Evolutionary conservation across 208 protist genomes (phyloP).

Genomic region (Trypanosoma caninum): DNA sequence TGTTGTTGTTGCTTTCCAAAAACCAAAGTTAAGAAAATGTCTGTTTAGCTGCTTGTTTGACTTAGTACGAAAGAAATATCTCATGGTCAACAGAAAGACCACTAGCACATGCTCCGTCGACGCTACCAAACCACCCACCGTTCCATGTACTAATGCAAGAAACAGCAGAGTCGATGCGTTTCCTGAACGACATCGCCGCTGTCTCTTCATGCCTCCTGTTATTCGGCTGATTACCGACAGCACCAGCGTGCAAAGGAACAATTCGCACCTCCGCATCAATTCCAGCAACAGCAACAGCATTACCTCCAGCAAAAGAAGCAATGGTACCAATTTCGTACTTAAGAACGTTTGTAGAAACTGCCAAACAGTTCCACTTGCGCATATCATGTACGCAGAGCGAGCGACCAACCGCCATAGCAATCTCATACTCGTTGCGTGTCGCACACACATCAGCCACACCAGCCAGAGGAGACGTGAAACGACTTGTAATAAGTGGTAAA

Average conservation of each 20-base stretch:
- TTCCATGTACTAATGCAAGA: slow-evolving; percentile 67
- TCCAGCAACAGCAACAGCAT: slow-evolving; percentile 56
- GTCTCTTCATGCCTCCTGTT: slow-evolving; percentile 14
- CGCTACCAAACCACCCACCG: slow-evolving; percentile 54
- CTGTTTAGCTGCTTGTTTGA: no score
- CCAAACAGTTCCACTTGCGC: slow-evolving; percentile 68
- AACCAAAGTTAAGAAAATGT: background rate
- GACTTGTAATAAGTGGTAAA: slow-evolving; percentile 36
- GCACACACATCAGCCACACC: slow-evolving; percentile 49
- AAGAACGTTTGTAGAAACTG: slow-evolving; percentile 60
- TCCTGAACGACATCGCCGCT: slow-evolving; percentile 57
- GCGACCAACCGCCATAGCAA: slow-evolving; percentile 58
- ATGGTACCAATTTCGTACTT: slow-evolving; percentile 73
- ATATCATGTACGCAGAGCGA: slow-evolving; percentile 71
- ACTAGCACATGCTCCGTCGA: slow-evolving; percentile 36
- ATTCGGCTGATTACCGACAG: slow-evolving; percentile 1
- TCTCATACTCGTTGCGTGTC: slow-evolving; percentile 55
- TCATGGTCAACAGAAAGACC: slow-evolving; percentile 74
- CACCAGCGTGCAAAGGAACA: slow-evolving; percentile 7
- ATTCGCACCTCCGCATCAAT: slow-evolving; percentile 30
- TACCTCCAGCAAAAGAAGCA: slow-evolving; percentile 39
- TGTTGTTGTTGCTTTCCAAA: background rate
- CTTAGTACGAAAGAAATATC: slow-evolving; percentile 54
- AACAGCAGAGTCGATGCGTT: slow-evolving; percentile 59
- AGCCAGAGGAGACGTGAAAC: slow-evolving; percentile 51